A percentile compares a stretch with the other conserved stretches of the same genome.
These are phyloP conservation scores for Mucor circinelloides DNA, from an alignment of 371 early-diverging fungal species.

Conservation along the genomic window DNA sequence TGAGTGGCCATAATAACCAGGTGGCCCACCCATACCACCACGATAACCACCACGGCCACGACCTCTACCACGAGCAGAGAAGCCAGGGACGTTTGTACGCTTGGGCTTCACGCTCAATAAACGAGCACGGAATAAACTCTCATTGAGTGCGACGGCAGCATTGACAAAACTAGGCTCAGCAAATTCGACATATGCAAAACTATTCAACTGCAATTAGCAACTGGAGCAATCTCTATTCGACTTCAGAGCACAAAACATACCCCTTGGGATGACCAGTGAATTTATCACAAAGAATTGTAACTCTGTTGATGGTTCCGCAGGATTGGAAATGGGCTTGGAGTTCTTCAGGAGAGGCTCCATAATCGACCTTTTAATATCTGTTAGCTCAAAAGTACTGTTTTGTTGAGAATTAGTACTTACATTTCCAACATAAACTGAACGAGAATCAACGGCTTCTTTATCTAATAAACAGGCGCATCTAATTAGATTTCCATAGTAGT, in stretches of 20 bases:
- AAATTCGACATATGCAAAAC: constrained; percentile 97
- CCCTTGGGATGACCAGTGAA: constrained; percentile 97
- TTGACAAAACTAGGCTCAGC: constrained; percentile 83
- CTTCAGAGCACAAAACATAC: constrained; percentile 27
- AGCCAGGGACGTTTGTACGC: constrained; percentile 95
- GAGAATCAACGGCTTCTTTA: constrained; percentile 85
- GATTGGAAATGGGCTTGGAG: constrained; percentile 95
- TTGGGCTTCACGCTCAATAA: constrained; percentile 85
- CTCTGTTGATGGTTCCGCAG: constrained; percentile 96
- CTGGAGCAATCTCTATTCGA: neutral
- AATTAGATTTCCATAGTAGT: neutral
- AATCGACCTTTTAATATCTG: constrained; percentile 78
- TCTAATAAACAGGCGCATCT: constrained; percentile 29
- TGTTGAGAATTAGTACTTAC: constrained; percentile 44
- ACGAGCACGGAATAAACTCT: constrained; percentile 88
- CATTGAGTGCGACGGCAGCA: constrained; percentile 87
- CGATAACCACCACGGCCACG: constrained; percentile 64
- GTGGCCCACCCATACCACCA: constrained; percentile 55
- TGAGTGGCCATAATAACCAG: constrained; percentile 48
- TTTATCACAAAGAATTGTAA: constrained; percentile 95
- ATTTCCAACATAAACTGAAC: constrained; percentile 96
- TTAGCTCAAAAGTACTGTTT: neutral
- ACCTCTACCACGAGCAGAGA: constrained; percentile 74
- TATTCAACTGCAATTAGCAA: constrained; percentile 3
- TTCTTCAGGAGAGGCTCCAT: constrained; percentile 93